A percentile compares a stretch with the other conserved stretches of the same genome.
Evolutionary conservation across 148 eudicot species (phyloP).

Genomic region (Rhododendron ovatum): DNA sequence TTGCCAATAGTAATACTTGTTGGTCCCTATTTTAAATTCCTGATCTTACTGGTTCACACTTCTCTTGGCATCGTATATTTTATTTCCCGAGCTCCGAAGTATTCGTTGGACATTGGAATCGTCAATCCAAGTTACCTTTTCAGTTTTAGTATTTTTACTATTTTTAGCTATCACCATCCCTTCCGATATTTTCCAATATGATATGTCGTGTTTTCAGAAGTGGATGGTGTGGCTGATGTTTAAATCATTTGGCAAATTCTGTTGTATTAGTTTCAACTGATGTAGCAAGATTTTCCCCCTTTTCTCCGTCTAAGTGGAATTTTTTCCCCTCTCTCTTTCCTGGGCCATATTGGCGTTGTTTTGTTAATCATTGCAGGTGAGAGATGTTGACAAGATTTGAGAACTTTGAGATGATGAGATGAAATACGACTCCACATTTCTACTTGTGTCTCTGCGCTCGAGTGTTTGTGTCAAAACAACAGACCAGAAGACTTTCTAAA

Average conservation of each 20-base stretch:
- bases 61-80: background rate
- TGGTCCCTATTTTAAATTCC: background rate
- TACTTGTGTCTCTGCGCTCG: background rate
- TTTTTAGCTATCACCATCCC: background rate
- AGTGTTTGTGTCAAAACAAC: background rate
- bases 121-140: background rate
- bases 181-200: background rate
- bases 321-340: background rate
- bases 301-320: background rate
- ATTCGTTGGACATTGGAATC: background rate
- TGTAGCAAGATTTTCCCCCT: background rate
- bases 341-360: background rate
- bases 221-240: background rate
- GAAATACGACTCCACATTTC: background rate
- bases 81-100: background rate
- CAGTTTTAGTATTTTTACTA: background rate
- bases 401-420: background rate
- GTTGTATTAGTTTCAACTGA: background rate
- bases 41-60: background rate
- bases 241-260: background rate
- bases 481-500: background rate
- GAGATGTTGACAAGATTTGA: conserved; percentile 9
- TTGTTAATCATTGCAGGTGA: conserved; percentile 7
- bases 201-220: background rate
- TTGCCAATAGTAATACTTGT: background rate